A percentile compares a stretch with the other conserved stretches of the same genome.
phyloP scores from a whole-genome alignment of 2,329 filamentous ascomycete genomes.

The Colletotrichum abscissum region DNA sequence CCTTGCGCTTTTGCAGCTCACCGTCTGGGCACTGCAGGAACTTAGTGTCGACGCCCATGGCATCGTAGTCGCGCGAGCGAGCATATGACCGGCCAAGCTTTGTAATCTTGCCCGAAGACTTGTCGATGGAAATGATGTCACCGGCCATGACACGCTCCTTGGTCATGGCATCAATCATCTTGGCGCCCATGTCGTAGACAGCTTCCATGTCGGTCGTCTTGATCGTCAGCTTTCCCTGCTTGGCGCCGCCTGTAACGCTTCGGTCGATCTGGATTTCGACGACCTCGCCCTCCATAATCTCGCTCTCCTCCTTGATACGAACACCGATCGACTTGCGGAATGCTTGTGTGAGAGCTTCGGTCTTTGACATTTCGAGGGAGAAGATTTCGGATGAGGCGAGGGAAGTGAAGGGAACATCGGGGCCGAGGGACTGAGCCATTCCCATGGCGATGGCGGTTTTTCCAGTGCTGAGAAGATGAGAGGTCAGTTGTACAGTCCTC shows the following conservation, averaged over 20 bases:
- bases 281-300: constrained; percentile 99
- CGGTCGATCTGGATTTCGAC: constrained; percentile 99
- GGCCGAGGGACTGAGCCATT: constrained; percentile 94
- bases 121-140: constrained; percentile 98
- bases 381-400: constrained; percentile 97
- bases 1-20: constrained; percentile 95
- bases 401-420: constrained; percentile 96
- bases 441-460: constrained; percentile 99
- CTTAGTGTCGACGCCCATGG: constrained; percentile 98
- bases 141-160: constrained; percentile 99
- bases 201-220: constrained; percentile 99
- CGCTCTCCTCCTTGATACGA: constrained; percentile 97
- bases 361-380: constrained; percentile 99
- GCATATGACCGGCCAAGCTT: constrained; percentile 97
- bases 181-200: constrained; percentile 98
- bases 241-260: constrained; percentile 94
- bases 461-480: constrained; percentile 75
- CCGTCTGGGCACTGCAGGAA: constrained; percentile 98
- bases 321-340: constrained; percentile 99
- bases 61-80: constrained; percentile 96
- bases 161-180: constrained; percentile 99
- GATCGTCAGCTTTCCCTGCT: constrained; percentile 98
- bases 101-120: constrained; percentile 97
- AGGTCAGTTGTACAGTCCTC: constrained; percentile 33
- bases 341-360: constrained; percentile 96